Base-by-base conservation (phyloP, 163 green algal species). In the Chloromonas sp. region DNA sequence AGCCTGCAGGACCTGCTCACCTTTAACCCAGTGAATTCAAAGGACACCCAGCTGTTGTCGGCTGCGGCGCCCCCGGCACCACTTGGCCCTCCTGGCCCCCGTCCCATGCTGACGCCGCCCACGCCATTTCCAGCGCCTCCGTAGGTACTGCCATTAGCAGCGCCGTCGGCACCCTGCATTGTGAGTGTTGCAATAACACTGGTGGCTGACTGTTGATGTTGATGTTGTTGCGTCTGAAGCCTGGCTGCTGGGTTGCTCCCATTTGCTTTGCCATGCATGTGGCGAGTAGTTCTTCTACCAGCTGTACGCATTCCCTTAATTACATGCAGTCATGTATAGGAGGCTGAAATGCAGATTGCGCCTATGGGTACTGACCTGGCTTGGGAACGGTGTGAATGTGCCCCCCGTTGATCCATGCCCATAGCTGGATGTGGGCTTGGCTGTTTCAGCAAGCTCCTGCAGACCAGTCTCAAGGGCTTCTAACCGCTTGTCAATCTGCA, bases 381-480 rank as follows among this genome's bases (percentile, higher is more conserved):
- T 36, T 36, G 84, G 61, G 79, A 85, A 58, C 81, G 71, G 71
- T 79, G 71, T 5, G 14, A 79, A 79, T 11, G 71, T 79, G 71
- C 13, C 2, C 13, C 5, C 71, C 2, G 71, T 3, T 79, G 71
- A 3, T 2, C 5, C 71, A 58, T 58, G 13, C 11, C 13, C 71
- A 36, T 79, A 79, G 5, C 71, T 14, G 14, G 71, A 79, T 14
- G 71, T 14, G 36, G 71, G 11, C 79, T 82, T 70, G 59, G 79
- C 2, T 70, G 36, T 85, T 0, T 89, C 86, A 14, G 86, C 81
- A 8, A 89, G 81, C 81, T 89, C 84, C 70, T 89, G 86, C 78
- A 89, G 61, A 0, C 86, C 86, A 62, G 85, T 62, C 78, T 89
- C 86, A 57, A 89, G 15, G 0, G 81, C 66, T 15, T 89, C 86